Base-by-base conservation (phyloP, 345 rosid genomes). In the Pelargonium nanum region DNA sequence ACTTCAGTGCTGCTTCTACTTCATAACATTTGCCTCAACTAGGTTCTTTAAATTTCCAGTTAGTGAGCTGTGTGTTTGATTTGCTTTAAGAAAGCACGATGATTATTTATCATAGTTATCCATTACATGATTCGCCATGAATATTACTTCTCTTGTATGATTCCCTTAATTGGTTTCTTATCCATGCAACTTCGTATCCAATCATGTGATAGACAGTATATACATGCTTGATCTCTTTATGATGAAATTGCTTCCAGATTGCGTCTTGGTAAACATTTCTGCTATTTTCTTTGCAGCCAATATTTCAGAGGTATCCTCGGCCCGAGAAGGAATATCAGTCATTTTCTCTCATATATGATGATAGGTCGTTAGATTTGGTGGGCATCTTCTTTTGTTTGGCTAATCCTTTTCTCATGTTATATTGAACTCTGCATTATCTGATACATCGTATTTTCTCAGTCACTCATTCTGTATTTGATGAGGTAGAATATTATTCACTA, bases 311-410 rank as follows among this genome's bases (percentile, higher is more conserved):
- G 67, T 71, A 84, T 79, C 90, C 88, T 22, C 80, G 85, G 56
- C 94, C 94, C 19, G 94, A 84, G 82, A 87, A 87, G 77, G 94
- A 87, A 63, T 87, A 87, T 61, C 94, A 87, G 65, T 87, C 94
- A 13, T 87, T 84, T 81, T 87, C 94, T 57, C 94, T 87, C 58
- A 78, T 84, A 59, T 86, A 84, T 57, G 75, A 73, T 64, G 90
- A 84, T 21, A 78, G 90, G 55, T 82, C 94, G 7, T 69, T 87
- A 51, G 94, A 87, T 77, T 73, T 82, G 88, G 90, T 87, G 81
- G 74, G 80, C 26, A n/a, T 70, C 9, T 26, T 26, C 21, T 7
- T 55, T 51, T 16, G 19, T 9, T 56, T 62, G 24, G 52, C 30
- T 17, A 26, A 28, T 70, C 54, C 26, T 55, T 8, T 65, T n/a